Base-by-base conservation (phyloP, 495 filamentous ascomycete genomes). In the Neurospora cerealis region DNA sequence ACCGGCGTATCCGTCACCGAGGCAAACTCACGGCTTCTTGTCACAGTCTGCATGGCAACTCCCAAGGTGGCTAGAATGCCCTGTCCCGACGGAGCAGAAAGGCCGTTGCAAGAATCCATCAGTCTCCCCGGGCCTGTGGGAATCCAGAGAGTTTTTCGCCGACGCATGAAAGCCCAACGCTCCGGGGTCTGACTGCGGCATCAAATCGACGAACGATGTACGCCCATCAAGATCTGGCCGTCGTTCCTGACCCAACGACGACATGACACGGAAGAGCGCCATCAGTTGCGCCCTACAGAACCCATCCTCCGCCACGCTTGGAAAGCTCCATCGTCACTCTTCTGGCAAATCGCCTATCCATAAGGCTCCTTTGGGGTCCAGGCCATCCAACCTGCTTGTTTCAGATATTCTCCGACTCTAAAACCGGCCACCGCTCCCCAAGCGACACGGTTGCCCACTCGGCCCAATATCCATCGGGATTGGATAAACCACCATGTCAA, bases 131-230 rank as follows among this genome's bases (percentile, higher is more conserved):
- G 28, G 15, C 54, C 54, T 66, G 7, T 28, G 28, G 54, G 54
- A 9, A 34, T 19, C 54, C 54, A 66, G 28, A 66, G 15, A 66
- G 28, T 66, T 66, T 28, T 62, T 46, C 48, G 73, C 46, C 70
- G 70, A 74, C 42, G 73, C 73, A 74, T 74, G 38, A 37, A 60
- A 74, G 73, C 70, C 70, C 42, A 69, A 74, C 71, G 40, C n/a
- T 37, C 71, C 32, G 32, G 42, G 54, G 28, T 32, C 28, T 66
- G 28, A 66, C 54, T 66, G 28, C 54, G 54, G 28, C 54, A 66
- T 19, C 54, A 34, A 34, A 34, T 34, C 54, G 54, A 66, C 54
- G 48, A 32, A 62, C 24, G 54, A 66, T 34, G 28, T 36, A 66
- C 54, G 15, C 15, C 28, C 54, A 66, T 15, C 54, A 66, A 19